A percentile compares a stretch with the other conserved stretches of the same genome.
Evolutionary conservation across 1,284 basidiomycete genomes (phyloP).

Genomic region (Pascua guehoae): DNA sequence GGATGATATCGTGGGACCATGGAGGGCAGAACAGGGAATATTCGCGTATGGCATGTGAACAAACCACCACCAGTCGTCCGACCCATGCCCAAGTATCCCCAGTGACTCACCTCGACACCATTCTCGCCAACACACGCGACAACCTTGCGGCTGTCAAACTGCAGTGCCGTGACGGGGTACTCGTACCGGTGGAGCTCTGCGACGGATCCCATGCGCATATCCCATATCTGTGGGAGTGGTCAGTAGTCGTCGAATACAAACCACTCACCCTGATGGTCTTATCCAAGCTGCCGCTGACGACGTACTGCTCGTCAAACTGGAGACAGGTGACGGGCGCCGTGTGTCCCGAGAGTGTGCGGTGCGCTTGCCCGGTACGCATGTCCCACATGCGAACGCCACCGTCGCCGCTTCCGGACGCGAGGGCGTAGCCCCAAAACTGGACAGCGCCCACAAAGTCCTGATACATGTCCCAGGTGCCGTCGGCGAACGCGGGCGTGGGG

Average conservation of each 20-base stretch:
- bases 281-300: constrained; percentile 87
- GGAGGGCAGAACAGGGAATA: constrained; percentile 2
- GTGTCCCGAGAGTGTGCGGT: constrained; percentile 88
- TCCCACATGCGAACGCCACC: constrained; percentile 99
- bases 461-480: constrained; percentile 90
- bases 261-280: constrained; percentile 77
- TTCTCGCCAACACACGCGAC: constrained; percentile 92
- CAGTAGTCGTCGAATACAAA: not conserved
- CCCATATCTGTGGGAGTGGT: constrained; percentile 71
- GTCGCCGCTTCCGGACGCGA: constrained; percentile 94
- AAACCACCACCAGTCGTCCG: too few species aligned
- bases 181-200: constrained; percentile 90
- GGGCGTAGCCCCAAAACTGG: constrained; percentile 98
- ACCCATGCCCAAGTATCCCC: not conserved
- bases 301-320: constrained; percentile 94
- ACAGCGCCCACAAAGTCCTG: constrained; percentile 96
- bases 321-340: constrained; percentile 89
- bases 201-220: constrained; percentile 82
- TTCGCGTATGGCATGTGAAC: constrained; percentile 10
- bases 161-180: constrained; percentile 82
- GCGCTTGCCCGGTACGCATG: constrained; percentile 97
- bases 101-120: constrained; percentile 67
- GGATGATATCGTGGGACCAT: constrained; percentile 47
- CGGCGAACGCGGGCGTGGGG: constrained; percentile 79
- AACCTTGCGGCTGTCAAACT: constrained; percentile 93